These are phyloP conservation scores for Amylocystis lapponica DNA, from an alignment of 768 basidiomycete genomes.

Conservation along the genomic window DNA sequence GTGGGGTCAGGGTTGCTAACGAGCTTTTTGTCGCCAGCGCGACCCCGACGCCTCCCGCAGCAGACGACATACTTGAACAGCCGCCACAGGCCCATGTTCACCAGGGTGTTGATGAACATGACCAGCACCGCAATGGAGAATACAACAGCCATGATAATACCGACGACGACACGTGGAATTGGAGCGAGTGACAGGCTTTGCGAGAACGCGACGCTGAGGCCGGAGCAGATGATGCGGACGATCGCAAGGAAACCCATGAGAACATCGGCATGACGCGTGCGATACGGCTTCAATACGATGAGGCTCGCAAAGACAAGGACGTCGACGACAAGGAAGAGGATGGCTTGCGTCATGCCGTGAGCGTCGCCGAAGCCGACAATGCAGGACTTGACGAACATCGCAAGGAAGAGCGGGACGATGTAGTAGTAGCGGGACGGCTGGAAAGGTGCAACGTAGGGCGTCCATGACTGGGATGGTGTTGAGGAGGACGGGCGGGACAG, in stretches of 20 bases:
- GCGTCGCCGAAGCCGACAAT: conserved; percentile 63
- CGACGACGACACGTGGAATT: conserved; percentile 80
- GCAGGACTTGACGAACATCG: conserved; percentile 60
- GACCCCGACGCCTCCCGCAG: conserved; percentile 10
- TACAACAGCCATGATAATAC: conserved; percentile 65
- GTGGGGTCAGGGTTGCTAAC: conserved; percentile 14
- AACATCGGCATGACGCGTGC: conserved; percentile 64
- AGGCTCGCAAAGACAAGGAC: conserved; percentile 47
- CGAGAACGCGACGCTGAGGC: conserved; percentile 73
- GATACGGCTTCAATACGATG: conserved; percentile 55
- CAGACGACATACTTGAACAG: conserved; percentile 11
- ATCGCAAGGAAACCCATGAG: conserved; percentile 62
- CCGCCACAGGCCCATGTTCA: conserved; percentile 21
- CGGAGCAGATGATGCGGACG: conserved; percentile 63
- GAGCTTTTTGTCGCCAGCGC: conserved; percentile 12
- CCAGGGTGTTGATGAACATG: conserved; percentile 52
- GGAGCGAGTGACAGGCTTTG: conserved; percentile 55
- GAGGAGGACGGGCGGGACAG: conserved; percentile 31
- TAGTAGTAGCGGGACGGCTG: conserved; percentile 65
- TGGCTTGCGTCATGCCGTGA: conserved; percentile 63
- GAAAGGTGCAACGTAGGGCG: conserved; percentile 64
- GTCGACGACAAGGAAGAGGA: conserved; percentile 64
- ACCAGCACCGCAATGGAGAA: conserved; percentile 67
- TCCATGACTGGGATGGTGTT: conserved; percentile 28
- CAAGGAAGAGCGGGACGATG: conserved; percentile 49